phyloP scores from a whole-genome alignment of 2,329 filamentous ascomycete genomes.

The Bisporella sp. region DNA sequence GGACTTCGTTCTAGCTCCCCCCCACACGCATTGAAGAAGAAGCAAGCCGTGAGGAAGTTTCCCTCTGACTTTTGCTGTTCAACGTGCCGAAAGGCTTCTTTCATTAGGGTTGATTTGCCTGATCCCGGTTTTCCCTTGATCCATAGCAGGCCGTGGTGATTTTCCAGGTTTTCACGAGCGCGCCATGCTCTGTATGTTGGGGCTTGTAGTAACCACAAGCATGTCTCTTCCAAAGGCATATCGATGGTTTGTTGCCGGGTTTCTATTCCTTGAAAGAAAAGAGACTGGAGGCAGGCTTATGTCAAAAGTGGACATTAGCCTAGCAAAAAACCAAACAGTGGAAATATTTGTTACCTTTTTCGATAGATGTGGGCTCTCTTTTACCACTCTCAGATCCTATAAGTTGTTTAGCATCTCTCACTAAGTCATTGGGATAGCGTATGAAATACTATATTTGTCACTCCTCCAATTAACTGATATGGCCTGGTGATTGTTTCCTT shows the following conservation, averaged over 20 bases:
- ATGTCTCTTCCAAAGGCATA: constrained; percentile 29
- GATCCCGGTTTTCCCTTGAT: constrained; percentile 38
- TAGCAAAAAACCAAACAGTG: background rate
- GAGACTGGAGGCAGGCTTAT: constrained; percentile 1
- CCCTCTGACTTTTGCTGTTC: background rate
- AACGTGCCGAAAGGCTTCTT: constrained; percentile 4
- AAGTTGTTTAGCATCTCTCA: too few species aligned
- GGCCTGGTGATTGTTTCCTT: too few species aligned
- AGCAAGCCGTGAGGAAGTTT: background rate
- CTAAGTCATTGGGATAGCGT: too few species aligned
- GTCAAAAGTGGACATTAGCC: background rate
- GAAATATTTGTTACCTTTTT: background rate
- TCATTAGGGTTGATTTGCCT: constrained; percentile 37
- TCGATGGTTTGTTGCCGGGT: constrained; percentile 28
- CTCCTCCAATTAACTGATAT: background rate
- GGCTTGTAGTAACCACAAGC: constrained; percentile 31
- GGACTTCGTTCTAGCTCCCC: background rate
- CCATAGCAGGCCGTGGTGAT: constrained; percentile 36
- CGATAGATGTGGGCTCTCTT: too few species aligned
- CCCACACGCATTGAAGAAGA: background rate
- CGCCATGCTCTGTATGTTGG: constrained; percentile 31
- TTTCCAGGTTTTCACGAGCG: constrained; percentile 11
- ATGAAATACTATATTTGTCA: too few species aligned
- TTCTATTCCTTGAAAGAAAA: constrained; percentile 20
- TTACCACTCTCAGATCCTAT: too few species aligned